Evolutionary conservation across 805 yeast genomes (phyloP).

Genomic region (Naumovozyma dairenensis): DNA sequence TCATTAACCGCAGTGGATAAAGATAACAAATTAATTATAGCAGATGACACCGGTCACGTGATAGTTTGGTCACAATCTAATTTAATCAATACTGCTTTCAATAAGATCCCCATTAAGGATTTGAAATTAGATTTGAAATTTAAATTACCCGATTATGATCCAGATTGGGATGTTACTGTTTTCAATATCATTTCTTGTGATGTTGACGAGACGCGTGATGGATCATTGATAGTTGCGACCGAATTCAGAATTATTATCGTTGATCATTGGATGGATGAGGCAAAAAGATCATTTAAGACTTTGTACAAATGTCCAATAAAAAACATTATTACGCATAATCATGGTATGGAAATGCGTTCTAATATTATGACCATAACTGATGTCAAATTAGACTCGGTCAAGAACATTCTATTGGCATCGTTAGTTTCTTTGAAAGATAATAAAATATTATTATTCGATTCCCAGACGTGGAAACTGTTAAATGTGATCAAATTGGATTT

Average conservation of each 20-base stretch:
- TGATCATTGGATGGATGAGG: slow-evolving; percentile 12
- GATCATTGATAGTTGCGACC: slow-evolving; percentile 16
- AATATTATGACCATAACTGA: slow-evolving; percentile 17
- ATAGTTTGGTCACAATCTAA: slow-evolving; percentile 20
- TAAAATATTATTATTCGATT: slow-evolving; percentile 12
- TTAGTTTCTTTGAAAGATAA: slow-evolving; percentile 17
- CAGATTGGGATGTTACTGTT: background rate
- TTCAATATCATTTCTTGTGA: too few relatives aligned
- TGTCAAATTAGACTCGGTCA: slow-evolving; percentile 15
- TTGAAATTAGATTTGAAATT: slow-evolving; percentile 3
- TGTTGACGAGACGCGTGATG: slow-evolving; percentile 8
- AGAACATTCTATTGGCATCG: slow-evolving; percentile 14
- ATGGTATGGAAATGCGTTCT: slow-evolving; percentile 2
- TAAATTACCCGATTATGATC: slow-evolving; percentile 2
- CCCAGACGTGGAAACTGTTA: slow-evolving; percentile 7
- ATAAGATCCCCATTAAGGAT: slow-evolving; percentile 14
- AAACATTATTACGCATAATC: too few relatives aligned
- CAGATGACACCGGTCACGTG: slow-evolving; percentile 20
- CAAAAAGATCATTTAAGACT: slow-evolving; percentile 1
- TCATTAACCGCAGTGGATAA: slow-evolving; percentile 14
- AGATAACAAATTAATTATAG: slow-evolving; percentile 11
- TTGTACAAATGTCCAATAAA: slow-evolving; percentile 12
- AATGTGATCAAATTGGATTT: slow-evolving; percentile 8
- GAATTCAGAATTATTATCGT: slow-evolving; percentile 14
- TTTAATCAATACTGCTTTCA: slow-evolving; percentile 24